Evolutionary conservation across 1,284 basidiomycete genomes (phyloP).

Genomic region (Takashimella tepidaria): DNA sequence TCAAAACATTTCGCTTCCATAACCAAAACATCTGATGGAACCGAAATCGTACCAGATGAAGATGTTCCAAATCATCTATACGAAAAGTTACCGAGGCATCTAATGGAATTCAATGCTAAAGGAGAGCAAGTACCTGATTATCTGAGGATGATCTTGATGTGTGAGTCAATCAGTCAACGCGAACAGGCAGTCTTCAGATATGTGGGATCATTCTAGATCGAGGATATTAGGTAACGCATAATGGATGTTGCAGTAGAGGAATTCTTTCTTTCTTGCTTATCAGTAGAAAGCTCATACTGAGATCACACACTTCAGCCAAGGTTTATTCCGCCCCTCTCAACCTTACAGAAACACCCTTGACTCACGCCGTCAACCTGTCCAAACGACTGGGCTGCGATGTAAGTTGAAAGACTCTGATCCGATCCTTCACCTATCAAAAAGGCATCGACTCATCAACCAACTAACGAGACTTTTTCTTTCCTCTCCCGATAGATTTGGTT

Average conservation of each 20-base stretch:
- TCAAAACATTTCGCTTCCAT: conserved; percentile 17
- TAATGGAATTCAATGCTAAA: conserved; percentile 27
- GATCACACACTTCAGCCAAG: conserved; percentile 62
- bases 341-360: conserved; percentile 85
- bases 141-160: conserved; percentile 82
- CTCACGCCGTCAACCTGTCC: conserved; percentile 79
- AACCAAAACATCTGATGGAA: background rate
- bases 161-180: conserved; percentile 27
- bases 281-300: no score
- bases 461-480: conserved; percentile 10
- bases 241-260: no score
- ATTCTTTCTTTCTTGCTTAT: no score
- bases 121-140: conserved; percentile 71
- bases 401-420: conserved; percentile 3
- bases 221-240: no score
- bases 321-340: conserved; percentile 73
- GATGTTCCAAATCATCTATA: conserved; percentile 47
- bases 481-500: conserved; percentile 61
- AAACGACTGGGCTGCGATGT: conserved; percentile 75
- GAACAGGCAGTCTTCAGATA: no score
- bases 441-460: background rate
- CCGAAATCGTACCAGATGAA: conserved; percentile 33
- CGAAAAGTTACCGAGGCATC: conserved; percentile 40
- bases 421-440: background rate
- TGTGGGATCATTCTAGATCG: no score